Percentiles rank a stretch among this genome's conserved stretches.
phyloP scores from a whole-genome alignment of 208 protist species.

The Phytomonas sp. region DNA sequence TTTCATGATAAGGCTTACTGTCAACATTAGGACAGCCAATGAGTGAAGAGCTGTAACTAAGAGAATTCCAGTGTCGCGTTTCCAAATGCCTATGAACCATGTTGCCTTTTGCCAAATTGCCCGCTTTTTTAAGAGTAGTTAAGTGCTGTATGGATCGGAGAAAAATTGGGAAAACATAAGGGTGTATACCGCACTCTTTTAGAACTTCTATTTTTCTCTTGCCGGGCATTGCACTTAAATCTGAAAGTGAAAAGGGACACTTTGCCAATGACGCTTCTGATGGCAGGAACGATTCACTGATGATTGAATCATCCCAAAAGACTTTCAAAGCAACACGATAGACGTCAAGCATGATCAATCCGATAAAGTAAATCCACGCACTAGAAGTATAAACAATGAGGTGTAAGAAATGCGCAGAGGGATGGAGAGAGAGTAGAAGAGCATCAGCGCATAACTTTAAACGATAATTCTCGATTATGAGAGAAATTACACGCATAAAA shows the following conservation, averaged over 20 bases:
- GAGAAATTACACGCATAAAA: background rate
- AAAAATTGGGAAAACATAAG: slow-evolving; percentile 65
- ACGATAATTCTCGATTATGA: background rate
- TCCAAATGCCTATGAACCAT: slow-evolving; percentile 62
- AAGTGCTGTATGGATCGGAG: slow-evolving; percentile 68
- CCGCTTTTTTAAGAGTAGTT: slow-evolving; percentile 42
- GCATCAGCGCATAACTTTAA: background rate
- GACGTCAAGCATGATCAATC: slow-evolving; percentile 44
- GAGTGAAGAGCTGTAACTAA: slow-evolving; percentile 29
- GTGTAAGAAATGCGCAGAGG: background rate
- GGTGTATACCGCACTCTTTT: slow-evolving; percentile 60
- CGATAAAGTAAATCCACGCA: slow-evolving; percentile 1
- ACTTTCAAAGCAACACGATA: slow-evolving; percentile 62
- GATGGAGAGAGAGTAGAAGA: background rate
- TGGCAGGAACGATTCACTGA: slow-evolving; percentile 45
- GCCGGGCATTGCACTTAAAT: slow-evolving; percentile 74
- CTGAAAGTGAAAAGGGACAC: slow-evolving; percentile 39
- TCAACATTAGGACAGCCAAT: slow-evolving; percentile 52
- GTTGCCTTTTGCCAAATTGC: slow-evolving; percentile 47
- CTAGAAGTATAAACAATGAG: background rate
- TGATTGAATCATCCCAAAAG: slow-evolving; percentile 76
- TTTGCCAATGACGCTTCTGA: slow-evolving; percentile 52
- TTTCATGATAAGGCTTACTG: slow-evolving; percentile 44
- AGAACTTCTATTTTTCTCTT: slow-evolving; percentile 57
- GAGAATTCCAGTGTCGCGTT: slow-evolving; percentile 59